These are phyloP conservation scores for Penicillium fuscoglaucum DNA, from an alignment of 2,329 filamentous ascomycete genomes.

Conservation along the genomic window DNA sequence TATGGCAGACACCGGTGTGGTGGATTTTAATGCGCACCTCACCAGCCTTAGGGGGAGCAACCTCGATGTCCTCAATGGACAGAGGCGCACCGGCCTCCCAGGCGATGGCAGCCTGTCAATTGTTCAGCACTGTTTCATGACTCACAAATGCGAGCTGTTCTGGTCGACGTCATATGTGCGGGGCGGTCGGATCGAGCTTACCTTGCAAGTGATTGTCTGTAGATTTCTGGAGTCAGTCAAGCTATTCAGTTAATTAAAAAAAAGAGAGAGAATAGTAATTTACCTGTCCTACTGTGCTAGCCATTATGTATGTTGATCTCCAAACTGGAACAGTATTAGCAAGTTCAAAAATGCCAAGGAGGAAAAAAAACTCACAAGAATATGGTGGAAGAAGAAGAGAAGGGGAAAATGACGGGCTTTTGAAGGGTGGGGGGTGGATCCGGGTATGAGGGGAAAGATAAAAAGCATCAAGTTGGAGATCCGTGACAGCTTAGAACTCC, in stretches of 20 bases:
- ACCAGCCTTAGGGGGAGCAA: constrained; percentile 81
- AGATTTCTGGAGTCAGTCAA: constrained; percentile 11
- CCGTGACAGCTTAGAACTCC: not conserved
- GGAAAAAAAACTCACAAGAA: constrained; percentile 16
- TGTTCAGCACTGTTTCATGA: constrained; percentile 10
- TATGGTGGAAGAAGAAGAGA: constrained; percentile 19
- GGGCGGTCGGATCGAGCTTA: constrained; percentile 31
- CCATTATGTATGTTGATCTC: constrained; percentile 43
- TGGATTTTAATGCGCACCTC: constrained; percentile 97
- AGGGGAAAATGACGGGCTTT: constrained; percentile 19
- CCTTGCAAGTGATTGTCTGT: constrained; percentile 90
- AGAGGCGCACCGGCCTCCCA: constrained; percentile 95
- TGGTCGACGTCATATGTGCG: constrained; percentile 19
- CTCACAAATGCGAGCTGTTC: constrained; percentile 11
- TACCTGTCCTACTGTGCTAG: constrained; percentile 59
- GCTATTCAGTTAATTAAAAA: not conserved
- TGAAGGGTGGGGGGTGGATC: constrained; percentile 16
- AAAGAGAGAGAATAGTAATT: constrained; percentile 10
- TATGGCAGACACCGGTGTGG: constrained; percentile 99
- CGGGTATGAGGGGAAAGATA: constrained; percentile 20
- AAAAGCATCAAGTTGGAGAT: constrained; percentile 12
- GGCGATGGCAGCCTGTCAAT: constrained; percentile 76
- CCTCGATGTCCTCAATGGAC: constrained; percentile 87
- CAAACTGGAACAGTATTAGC: not conserved
- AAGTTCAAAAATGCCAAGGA: not conserved